Evolutionary conservation across 2,329 filamentous ascomycete genomes (phyloP).

Genomic region (Stachybotrys elegans): DNA sequence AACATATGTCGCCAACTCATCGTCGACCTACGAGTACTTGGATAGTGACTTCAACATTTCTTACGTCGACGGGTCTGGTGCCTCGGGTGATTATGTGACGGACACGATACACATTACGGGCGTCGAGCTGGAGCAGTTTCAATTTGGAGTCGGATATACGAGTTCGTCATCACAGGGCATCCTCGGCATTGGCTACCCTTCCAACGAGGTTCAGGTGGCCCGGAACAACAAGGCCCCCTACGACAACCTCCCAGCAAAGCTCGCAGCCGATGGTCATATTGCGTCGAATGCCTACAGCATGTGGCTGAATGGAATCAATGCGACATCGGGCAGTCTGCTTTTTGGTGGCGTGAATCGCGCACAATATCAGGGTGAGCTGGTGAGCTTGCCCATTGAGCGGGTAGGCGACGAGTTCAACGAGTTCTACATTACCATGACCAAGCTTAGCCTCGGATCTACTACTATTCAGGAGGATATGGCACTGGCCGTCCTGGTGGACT

Average conservation of each 20-base stretch:
- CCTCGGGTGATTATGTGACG: constrained; percentile 72
- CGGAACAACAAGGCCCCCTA: constrained; percentile 51
- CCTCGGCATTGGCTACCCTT: constrained; percentile 75
- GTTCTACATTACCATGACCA: constrained; percentile 66
- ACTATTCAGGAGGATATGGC: constrained; percentile 43
- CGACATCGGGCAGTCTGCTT: constrained; percentile 61
- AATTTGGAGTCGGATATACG: constrained; percentile 69
- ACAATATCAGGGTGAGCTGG: constrained; percentile 57
- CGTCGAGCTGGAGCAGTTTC: constrained; percentile 48
- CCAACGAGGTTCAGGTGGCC: constrained; percentile 71
- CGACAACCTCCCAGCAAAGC: constrained; percentile 62
- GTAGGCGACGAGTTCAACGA: constrained; percentile 48
- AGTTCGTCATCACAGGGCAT: constrained; percentile 64
- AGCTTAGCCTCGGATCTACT: constrained; percentile 39
- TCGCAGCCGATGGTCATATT: constrained; percentile 58
- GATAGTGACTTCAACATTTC: constrained; percentile 79
- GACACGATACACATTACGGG: constrained; percentile 63
- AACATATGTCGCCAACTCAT: constrained; percentile 64
- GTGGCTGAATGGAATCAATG: constrained; percentile 68
- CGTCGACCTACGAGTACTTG: constrained; percentile 71
- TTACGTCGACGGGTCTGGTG: constrained; percentile 77
- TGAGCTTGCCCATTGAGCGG: constrained; percentile 62
- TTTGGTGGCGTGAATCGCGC: constrained; percentile 70
- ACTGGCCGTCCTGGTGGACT: constrained; percentile 64
- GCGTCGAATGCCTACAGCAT: constrained; percentile 66